These are phyloP conservation scores for Chalaropsis thielavioides DNA, from an alignment of 2,329 filamentous ascomycete species.

Conservation along the genomic window DNA sequence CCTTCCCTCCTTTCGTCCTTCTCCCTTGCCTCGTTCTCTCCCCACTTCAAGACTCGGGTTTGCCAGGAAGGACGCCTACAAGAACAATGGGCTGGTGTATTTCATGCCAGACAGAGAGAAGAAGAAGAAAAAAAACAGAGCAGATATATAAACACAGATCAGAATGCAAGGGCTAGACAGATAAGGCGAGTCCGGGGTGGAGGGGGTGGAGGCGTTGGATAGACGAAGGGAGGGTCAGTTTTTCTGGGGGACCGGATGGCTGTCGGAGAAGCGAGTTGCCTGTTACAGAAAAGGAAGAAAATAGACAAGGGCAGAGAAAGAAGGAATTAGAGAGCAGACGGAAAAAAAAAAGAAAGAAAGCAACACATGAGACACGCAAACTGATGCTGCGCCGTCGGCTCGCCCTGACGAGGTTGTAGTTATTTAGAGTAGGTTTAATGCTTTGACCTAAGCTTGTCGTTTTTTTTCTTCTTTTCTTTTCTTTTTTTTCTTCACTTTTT, in stretches of 20 bases:
- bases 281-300: background rate
- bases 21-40: background rate
- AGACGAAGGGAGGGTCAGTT: background rate
- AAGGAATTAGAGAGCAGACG: background rate
- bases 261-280: background rate
- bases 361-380: slow-evolving; percentile 1
- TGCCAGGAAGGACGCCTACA: background rate
- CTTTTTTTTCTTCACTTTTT: background rate
- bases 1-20: background rate
- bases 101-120: background rate
- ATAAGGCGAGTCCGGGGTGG: background rate
- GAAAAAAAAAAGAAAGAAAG: background rate
- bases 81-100: background rate
- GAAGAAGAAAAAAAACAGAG: background rate
- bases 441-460: background rate
- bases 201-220: background rate
- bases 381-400: slow-evolving; percentile 3
- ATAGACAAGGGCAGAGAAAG: background rate
- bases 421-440: background rate
- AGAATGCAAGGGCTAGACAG: slow-evolving; percentile 2
- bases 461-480: background rate
- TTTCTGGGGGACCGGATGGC: background rate
- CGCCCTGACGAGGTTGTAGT: background rate
- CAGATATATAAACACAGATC: slow-evolving; percentile 1
- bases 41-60: background rate